Conservation (phyloP, 78 protist genomes). For the Protostelium mycophagum region DNA sequence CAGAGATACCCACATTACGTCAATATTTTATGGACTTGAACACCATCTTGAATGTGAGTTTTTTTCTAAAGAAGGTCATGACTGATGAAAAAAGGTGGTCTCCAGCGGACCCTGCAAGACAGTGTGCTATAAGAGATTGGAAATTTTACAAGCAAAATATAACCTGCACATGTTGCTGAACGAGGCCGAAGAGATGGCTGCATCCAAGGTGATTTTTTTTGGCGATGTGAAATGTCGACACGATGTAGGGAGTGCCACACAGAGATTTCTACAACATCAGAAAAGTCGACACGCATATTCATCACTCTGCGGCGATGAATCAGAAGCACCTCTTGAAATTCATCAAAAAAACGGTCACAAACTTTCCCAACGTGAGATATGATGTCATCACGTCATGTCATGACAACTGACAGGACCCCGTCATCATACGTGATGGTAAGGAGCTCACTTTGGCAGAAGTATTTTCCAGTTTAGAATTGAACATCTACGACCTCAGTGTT, state of each 20-base stretch:
- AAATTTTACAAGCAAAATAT: conserved; percentile 35
- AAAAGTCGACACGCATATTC: conserved; percentile 98
- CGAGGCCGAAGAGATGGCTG: conserved; percentile 36
- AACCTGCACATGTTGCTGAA: conserved; percentile 55
- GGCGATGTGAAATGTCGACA: neutral
- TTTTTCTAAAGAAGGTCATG: neutral
- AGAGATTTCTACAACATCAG: conserved; percentile 94
- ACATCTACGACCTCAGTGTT: conserved; percentile 73
- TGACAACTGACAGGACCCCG: conserved; percentile 33
- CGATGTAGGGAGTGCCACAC: conserved; percentile 64
- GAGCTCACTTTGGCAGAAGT: conserved; percentile 83
- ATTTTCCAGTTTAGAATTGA: conserved; percentile 54
- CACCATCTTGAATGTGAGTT: conserved; percentile 9
- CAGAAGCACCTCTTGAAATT: conserved; percentile 92
- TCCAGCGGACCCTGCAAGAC: conserved; percentile 55
- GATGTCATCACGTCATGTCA: conserved; percentile 2
- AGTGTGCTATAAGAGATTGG: conserved; percentile 32
- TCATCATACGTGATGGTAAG: conserved; percentile 67
- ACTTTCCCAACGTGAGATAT: conserved; percentile 24
- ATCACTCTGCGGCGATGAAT: conserved; percentile 89
- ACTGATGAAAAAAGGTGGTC: conserved; percentile 10
- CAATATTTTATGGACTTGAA: conserved; percentile 43
- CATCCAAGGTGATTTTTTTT: conserved; percentile 23
- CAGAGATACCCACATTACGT: neutral
- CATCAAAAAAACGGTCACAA: conserved; percentile 80